Conservation (phyloP, 495 filamentous ascomycete genomes). For the Aspergillus egyptiacus region DNA sequence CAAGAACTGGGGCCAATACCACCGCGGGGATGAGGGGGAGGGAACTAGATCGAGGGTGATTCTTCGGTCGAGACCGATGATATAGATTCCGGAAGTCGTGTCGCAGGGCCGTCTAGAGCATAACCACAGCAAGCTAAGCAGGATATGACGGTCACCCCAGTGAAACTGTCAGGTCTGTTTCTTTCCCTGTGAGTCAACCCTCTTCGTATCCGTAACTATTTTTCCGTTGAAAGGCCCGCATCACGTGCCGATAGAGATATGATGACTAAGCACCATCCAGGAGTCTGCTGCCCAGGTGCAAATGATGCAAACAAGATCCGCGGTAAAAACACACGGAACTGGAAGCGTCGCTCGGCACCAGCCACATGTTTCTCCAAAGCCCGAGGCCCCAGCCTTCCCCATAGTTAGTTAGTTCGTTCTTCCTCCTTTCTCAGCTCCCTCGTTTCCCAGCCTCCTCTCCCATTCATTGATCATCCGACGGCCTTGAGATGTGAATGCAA, state of each 20-base stretch:
- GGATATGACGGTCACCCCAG: neutral
- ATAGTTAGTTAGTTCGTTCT: too few species aligned
- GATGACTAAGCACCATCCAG: constrained; percentile 2
- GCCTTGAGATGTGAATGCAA: constrained; percentile 35
- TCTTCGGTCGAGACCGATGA: neutral
- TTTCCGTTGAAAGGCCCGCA: neutral
- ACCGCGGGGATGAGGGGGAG: constrained; percentile 11
- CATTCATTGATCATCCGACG: constrained; percentile 12
- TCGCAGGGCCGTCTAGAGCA: neutral
- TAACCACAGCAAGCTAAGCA: neutral
- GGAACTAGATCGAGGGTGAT: neutral
- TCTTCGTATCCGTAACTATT: constrained; percentile 2
- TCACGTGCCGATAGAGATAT: constrained; percentile 9
- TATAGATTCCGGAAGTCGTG: neutral
- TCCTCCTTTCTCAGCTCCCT: constrained; percentile 24
- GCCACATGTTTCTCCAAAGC: constrained; percentile 44
- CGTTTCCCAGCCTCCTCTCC: constrained; percentile 10
- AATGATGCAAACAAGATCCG: constrained; percentile 15
- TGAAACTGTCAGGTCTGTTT: neutral
- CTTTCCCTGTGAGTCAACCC: constrained; percentile 4
- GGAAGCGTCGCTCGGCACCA: constrained; percentile 27
- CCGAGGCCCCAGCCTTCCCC: constrained; percentile 27
- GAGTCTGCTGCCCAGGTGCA: too few species aligned
- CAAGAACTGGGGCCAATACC: neutral
- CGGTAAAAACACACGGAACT: constrained; percentile 32